Evolutionary conservation across 768 basidiomycete genomes (phyloP).

Genomic region (Pleurotus tuber-regium): DNA sequence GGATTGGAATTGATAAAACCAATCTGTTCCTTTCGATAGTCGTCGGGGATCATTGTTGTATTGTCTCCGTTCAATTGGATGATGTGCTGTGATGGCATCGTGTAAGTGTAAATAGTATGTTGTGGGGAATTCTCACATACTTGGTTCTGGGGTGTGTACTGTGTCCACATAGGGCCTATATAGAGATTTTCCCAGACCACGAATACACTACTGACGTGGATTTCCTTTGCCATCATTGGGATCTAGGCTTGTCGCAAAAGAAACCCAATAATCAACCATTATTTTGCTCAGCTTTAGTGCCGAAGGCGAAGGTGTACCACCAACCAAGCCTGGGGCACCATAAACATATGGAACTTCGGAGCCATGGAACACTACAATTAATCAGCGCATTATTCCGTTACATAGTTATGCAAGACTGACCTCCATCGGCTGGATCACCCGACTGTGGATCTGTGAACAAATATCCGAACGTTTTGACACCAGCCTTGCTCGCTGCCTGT

Average conservation of each 20-base stretch:
- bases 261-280: conserved; percentile 45
- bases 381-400: too few species aligned
- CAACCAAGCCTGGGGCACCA: conserved; percentile 21
- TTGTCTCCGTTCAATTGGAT: not conserved
- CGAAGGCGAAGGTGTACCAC: conserved; percentile 19
- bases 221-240: conserved; percentile 36
- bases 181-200: not conserved
- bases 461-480: too few species aligned
- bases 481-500: conserved; percentile 33
- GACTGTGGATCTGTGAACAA: too few species aligned
- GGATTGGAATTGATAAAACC: conserved; percentile 18
- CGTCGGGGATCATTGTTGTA: not conserved
- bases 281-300: conserved; percentile 23
- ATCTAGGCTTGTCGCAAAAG: conserved; percentile 34
- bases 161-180: conserved; percentile 28
- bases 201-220: conserved; percentile 22
- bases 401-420: too few species aligned
- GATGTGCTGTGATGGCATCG: too few species aligned
- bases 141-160: conserved; percentile 26
- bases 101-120: too few species aligned
- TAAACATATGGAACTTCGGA: conserved; percentile 34
- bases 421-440: not conserved
- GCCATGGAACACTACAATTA: conserved; percentile 26
- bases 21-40: not conserved
- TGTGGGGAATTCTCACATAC: too few species aligned